Evolutionary conservation across 2,329 filamentous ascomycete genomes (phyloP), one percentile per base, ranked within the genome.

Genomic region (Cercospora citrullina): DNA sequence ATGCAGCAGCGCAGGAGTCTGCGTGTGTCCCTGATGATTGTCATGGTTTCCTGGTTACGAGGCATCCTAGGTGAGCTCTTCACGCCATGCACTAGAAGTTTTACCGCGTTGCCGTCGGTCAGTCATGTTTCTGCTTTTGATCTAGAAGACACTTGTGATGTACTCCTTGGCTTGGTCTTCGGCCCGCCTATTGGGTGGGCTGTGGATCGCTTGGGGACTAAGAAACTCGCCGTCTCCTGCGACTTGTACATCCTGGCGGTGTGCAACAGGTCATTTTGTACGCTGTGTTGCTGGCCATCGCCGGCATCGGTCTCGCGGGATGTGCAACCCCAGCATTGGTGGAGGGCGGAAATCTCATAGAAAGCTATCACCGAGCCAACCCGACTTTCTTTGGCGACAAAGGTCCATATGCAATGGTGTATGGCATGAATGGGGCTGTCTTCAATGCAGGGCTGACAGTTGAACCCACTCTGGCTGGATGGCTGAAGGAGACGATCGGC

Each of bases 391-490:
- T 30, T 16, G 51, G 51, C 51, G 51, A 55, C 10, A 55, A 55
- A 9, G 51, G 51, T 5, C 51, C 51, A 23, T 88, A 88, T 72
- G 87, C 86, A 1, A 87, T 89, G 75, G 79, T 89, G 0, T 90
- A 89, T 74, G 87, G 85, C 5, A 79, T 89, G 61, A 88, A 87
- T 70, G 86, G 83, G 9, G 83, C 89, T 80, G 81, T 86, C 1
- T 89, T 87, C 75, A 85, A 84, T 70, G 76, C 80, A 0, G 87
- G 88, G 0, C 76, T 89, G 60, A 84, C 86, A 0, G 63, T 87
- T 10, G 88, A 88, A 0, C 87, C 87, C 0, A 71, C 87, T 4
- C 75, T 86, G 58, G 84, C 82, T 9, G 87, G 86, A 0, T 70
- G 65, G 2, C 71, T 87, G 68, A 83, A 81, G 69, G 81, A 84